phyloP scores from a whole-genome alignment of 306 rosid species.

The Castanopsis chinensis region DNA sequence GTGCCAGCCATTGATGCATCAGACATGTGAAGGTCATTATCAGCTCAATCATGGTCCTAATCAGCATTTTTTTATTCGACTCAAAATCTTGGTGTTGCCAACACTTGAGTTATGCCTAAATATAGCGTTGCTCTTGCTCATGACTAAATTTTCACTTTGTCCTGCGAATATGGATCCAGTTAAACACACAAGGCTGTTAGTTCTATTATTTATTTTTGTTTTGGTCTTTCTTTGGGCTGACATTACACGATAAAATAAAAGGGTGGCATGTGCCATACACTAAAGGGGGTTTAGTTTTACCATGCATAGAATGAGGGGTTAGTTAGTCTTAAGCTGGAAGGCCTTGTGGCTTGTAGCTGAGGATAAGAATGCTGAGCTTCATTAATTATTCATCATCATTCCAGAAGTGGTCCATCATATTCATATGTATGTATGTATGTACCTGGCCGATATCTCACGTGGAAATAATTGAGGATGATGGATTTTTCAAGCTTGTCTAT shows the following conservation, averaged over 20 bases:
- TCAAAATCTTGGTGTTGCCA: not conserved
- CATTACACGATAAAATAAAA: not conserved
- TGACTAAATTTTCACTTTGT: no score
- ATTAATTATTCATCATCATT: not conserved
- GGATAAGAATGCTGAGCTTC: not conserved
- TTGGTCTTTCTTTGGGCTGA: not conserved
- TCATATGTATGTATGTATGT: no score
- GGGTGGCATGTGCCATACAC: not conserved
- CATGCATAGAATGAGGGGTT: not conserved
- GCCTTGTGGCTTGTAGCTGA: no score
- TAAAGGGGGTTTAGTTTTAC: not conserved
- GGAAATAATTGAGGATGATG: slow-evolving; percentile 14
- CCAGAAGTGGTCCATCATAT: slow-evolving; percentile 3
- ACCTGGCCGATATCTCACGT: slow-evolving; percentile 12
- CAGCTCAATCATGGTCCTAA: not conserved
- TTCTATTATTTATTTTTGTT: not conserved
- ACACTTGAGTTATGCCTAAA: no score
- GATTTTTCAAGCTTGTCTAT: not conserved
- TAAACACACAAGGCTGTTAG: no score
- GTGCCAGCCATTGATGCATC: not conserved
- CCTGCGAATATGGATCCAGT: no score
- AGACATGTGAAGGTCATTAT: not conserved
- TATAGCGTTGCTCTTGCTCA: no score
- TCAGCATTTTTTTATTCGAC: not conserved
- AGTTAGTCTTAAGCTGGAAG: not conserved